These are phyloP conservation scores for Amanita subjunquillea DNA, from an alignment of 768 basidiomycete genomes.

Conservation along the genomic window DNA sequence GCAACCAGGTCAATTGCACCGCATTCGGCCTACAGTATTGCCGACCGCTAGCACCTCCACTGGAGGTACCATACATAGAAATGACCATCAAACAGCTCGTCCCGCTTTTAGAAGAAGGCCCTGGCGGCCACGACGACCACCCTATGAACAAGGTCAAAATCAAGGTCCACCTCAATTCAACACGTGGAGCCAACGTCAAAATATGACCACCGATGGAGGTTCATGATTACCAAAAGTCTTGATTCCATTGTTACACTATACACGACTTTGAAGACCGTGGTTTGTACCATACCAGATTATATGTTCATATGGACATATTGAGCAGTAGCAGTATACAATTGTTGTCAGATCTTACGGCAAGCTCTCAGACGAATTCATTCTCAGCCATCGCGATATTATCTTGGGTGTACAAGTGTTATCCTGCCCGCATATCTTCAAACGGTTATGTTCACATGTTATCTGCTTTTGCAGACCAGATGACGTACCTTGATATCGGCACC, in stretches of 20 bases:
- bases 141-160: not conserved
- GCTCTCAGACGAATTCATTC: not conserved
- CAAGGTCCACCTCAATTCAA: not conserved
- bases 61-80: not conserved
- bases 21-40: not conserved
- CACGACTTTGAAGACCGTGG: not conserved
- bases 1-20: not conserved
- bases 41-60: not conserved
- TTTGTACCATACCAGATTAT: not conserved
- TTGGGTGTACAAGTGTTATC: too few species aligned
- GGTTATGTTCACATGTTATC: not conserved
- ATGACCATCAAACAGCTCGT: not conserved
- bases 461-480: too few species aligned
- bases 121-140: too few species aligned
- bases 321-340: not conserved
- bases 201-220: not conserved
- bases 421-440: slow-evolving; percentile 1
- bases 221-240: not conserved
- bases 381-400: too few species aligned
- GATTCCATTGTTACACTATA: not conserved
- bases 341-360: not conserved
- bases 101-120: not conserved
- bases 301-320: too few species aligned
- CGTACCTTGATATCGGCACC: too few species aligned
- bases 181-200: not conserved